These are phyloP conservation scores for Calocybe gangraenosa DNA, from an alignment of 768 basidiomycete species.

Conservation along the genomic window DNA sequence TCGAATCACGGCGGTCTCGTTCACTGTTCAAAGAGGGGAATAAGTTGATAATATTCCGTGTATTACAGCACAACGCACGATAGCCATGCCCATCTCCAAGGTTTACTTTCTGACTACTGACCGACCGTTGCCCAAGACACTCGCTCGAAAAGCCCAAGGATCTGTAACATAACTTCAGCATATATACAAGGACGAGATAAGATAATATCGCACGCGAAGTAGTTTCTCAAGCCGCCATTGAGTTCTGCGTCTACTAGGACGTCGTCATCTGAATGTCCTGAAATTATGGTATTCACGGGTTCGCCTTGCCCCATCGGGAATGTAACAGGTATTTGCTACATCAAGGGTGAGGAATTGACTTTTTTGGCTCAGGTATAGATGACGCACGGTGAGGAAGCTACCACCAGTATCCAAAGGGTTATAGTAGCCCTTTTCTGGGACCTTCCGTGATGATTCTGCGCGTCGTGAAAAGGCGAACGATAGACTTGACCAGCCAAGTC, in stretches of 20 bases:
- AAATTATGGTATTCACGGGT: slow-evolving; percentile 81
- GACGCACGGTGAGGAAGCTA: slow-evolving; percentile 65
- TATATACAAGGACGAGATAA: not conserved
- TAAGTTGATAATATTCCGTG: too few relatives aligned
- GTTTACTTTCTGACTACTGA: slow-evolving; percentile 64
- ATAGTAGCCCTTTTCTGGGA: slow-evolving; percentile 57
- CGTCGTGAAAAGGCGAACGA: slow-evolving; percentile 9
- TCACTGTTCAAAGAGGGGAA: slow-evolving; percentile 41
- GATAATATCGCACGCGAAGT: slow-evolving; percentile 50
- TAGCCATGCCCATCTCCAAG: slow-evolving; percentile 81
- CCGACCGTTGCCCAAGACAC: slow-evolving; percentile 81
- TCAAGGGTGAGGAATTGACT: not conserved
- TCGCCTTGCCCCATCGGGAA: slow-evolving; percentile 76
- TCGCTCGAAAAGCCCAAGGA: slow-evolving; percentile 71
- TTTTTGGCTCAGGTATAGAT: not conserved
- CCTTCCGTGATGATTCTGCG: slow-evolving; percentile 23
- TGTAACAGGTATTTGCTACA: slow-evolving; percentile 50
- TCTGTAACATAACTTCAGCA: slow-evolving; percentile 29
- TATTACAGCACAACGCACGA: slow-evolving; percentile 36
- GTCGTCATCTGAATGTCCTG: slow-evolving; percentile 64
- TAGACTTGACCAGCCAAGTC: slow-evolving; percentile 5
- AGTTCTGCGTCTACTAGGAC: slow-evolving; percentile 58
- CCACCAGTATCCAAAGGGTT: slow-evolving; percentile 57
- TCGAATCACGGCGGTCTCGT: slow-evolving; percentile 81
- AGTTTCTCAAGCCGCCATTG: slow-evolving; percentile 78